These are phyloP conservation scores for Eimeria brunetti DNA, from an alignment of 169 alveolate species.

Conservation along the genomic window DNA sequence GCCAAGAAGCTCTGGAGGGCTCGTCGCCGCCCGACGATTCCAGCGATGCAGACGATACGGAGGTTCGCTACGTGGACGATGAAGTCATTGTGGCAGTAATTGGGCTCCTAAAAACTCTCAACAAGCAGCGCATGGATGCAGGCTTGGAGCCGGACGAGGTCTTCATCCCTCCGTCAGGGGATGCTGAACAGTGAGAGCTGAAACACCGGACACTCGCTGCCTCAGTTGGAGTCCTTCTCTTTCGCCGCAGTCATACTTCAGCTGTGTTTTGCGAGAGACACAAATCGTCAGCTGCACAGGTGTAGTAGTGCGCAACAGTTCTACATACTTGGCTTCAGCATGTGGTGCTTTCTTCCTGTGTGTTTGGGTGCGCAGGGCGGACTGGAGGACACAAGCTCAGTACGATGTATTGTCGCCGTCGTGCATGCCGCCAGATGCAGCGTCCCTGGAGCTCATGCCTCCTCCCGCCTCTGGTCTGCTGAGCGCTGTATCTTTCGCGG, in stretches of 20 bases:
- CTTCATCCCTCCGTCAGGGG: conserved; percentile 53
- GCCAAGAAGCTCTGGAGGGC: conserved; percentile 9
- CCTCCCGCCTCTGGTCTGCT: conserved; percentile 71
- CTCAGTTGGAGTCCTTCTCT: not conserved
- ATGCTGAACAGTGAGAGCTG: conserved; percentile 37
- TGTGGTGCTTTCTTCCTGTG: not conserved
- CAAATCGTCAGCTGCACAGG: not conserved
- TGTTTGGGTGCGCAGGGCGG: conserved; percentile 15
- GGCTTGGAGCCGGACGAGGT: conserved; percentile 72
- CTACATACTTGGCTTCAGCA: not conserved
- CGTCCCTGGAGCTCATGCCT: conserved; percentile 76
- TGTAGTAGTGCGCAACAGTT: not conserved
- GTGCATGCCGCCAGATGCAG: conserved; percentile 74
- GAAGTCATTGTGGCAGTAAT: conserved; percentile 68
- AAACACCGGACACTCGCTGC: not conserved
- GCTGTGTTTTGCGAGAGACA: not conserved
- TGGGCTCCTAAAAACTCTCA: conserved; percentile 39
- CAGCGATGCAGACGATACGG: conserved; percentile 72
- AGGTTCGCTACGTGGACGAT: conserved; percentile 69
- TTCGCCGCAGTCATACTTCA: not conserved
- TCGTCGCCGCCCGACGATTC: conserved; percentile 28
- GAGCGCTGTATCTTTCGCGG: conserved; percentile 44
- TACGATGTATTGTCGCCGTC: conserved; percentile 76
- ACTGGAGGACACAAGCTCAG: conserved; percentile 65
- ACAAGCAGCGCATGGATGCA: conserved; percentile 38